Evolutionary conservation across 768 basidiomycete species (phyloP).

Genomic region (Pleurotus tuber-regium): DNA sequence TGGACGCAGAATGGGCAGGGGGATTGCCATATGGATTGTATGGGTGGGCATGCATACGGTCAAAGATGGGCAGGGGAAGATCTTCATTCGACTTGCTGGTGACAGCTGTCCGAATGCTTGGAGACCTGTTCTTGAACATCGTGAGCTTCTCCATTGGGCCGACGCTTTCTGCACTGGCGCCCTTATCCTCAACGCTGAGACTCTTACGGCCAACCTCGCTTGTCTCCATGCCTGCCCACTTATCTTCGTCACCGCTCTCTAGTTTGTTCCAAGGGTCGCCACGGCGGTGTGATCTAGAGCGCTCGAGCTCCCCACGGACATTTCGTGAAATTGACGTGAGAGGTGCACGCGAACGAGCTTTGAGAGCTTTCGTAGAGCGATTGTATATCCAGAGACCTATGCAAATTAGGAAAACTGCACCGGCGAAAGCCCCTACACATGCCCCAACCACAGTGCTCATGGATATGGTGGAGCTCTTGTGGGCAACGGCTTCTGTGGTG

Average conservation of each 20-base stretch:
- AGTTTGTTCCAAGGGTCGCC: slow-evolving; percentile 59
- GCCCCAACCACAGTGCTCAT: slow-evolving; percentile 58
- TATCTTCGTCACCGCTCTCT: slow-evolving; percentile 43
- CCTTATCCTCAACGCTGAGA: slow-evolving; percentile 35
- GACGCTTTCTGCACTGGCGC: slow-evolving; percentile 36
- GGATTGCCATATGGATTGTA: slow-evolving; percentile 60
- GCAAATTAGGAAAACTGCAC: slow-evolving; percentile 47
- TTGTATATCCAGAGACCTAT: slow-evolving; percentile 55
- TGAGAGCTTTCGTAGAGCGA: slow-evolving; percentile 43
- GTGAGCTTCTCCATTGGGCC: slow-evolving; percentile 59
- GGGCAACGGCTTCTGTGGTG: not conserved
- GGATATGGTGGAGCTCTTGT: slow-evolving; percentile 27
- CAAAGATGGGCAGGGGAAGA: slow-evolving; percentile 36
- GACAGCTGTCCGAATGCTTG: slow-evolving; percentile 52
- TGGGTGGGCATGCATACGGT: slow-evolving; percentile 36
- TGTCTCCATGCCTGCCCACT: slow-evolving; percentile 39
- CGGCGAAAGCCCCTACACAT: slow-evolving; percentile 61
- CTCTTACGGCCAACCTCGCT: not conserved
- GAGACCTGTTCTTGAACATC: slow-evolving; percentile 63
- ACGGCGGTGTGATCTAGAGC: slow-evolving; percentile 36
- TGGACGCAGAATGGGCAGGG: slow-evolving; percentile 41
- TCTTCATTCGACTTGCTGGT: slow-evolving; percentile 38
- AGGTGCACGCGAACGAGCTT: slow-evolving; percentile 24
- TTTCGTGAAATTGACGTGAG: slow-evolving; percentile 33
- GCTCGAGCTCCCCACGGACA: slow-evolving; percentile 36